Evolutionary conservation across 2,329 filamentous ascomycete species (phyloP), one percentile per base, ranked within the genome.

Genomic region (Plenodomus lindquistii): DNA sequence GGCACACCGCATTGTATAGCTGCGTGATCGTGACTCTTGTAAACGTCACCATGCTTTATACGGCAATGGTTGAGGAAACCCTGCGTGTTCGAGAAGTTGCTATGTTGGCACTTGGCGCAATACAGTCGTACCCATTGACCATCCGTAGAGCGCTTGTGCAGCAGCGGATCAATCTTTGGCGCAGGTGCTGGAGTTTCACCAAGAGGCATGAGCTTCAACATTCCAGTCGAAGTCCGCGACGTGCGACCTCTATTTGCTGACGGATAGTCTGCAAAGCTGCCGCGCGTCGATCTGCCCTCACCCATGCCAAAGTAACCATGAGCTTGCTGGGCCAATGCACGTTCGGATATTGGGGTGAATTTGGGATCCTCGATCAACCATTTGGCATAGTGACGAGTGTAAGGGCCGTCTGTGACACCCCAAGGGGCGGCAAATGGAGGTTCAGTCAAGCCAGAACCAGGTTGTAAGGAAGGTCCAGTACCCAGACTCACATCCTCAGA

Each of bases 61-160:
- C 94, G 91, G 70, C 93, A 97, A 70, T 99, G 94, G 68, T 99
- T 99, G 76, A 99, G 94, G 75, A 97, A 97, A n/a, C 94, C 94
- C 73, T 97, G 94, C 0, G 92, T 95, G 75, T 92, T 97, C 46
- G 88, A 92, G 67, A 97, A 97, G 71, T 97, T 90, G 70, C 91
- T 89, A 55, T 93, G 83, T 41, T 91, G 82, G 73, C 94, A 97
- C 71, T 94, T 88, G 36, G 76, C 76, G 77, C 94, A 99, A 55
- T 96, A 87, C 40, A 97, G 81, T 74, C 96, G 95, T 56, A 97
- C 93, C 56, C 87, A 85, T 66, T 89, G 81, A 46, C 89, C 89
- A 73, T 97, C 92, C 17, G 81, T 83, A 44, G 88, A 86, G 62
- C 91, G 87, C 74, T 91, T 92, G 69, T 96, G 81, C 57, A 94